Base-by-base conservation (phyloP, 257 asterid genomes). In the Solanum piurae region DNA sequence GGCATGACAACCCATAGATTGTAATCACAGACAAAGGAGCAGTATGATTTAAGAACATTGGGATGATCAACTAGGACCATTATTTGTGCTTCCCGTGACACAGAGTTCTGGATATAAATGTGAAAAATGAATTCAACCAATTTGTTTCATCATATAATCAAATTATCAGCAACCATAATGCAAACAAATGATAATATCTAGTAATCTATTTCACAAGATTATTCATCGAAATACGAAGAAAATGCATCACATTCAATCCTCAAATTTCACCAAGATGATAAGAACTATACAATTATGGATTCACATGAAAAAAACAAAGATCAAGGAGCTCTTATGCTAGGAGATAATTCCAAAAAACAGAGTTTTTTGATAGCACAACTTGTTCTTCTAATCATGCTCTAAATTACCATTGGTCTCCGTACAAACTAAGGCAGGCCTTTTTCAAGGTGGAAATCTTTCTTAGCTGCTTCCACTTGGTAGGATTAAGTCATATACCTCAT, bases 1-100 rank as follows among this genome's bases (percentile, higher is more conserved):
- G 96, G 98, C 98, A 95, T 95, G 89, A 93, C 94, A 91, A 94
- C 98, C 98, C 98, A 95, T 68, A 95, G 98, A 91, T 95, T 94
- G 90, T 88, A 91, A 73, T 93, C 96, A 89, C 94, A 96, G 88
- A 93, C 96, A 93, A 95, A 94, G 64, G 98, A 95, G 88, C 98
- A 95, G 90, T 87, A 91, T 77, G 96, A 91, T 87, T 86, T 95
- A 84, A 95, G 92, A 88, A 95, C 94, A 90, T 93, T 95, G 85
- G 96, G 93, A 90, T 95, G 98, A 83, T 94, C 93, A 27, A 93
- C 94, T 89, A 95, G 88, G 88, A 93, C 93, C 98, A 94, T 91
- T 85, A 92, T 93, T 88, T 95, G 98, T 87, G 98, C 98, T 93
- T 95, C 98, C 93, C 93, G 91, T 77, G 95, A 95, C 85, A 95